Evolutionary conservation across 108 stramenopile genomes (phyloP), one percentile per base, ranked within the genome.

Genomic region (Chaetoceros tenuissimus): DNA sequence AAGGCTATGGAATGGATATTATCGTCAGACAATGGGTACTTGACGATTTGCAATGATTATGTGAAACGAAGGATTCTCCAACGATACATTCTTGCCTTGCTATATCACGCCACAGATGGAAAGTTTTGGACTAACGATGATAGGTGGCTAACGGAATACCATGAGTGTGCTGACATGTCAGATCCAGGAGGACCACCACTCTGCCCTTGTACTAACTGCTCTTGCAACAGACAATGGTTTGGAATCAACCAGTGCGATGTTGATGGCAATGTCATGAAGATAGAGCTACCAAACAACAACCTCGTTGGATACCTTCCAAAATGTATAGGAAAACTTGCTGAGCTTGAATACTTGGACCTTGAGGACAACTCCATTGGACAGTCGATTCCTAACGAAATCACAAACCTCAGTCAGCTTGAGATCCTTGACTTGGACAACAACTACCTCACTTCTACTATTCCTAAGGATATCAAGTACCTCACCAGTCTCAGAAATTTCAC

Each of bases 371-470:
- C 13, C n/a, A 21, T 55, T 22, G 3, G 20, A 2, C 31, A 31
- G 3, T 2, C 31, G 2, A 3, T 55, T n/a, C 55, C 55, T 3
- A 34, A 29, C 8, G 53, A 54, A 29, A 26, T 54, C 13, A 8
- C 10, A 8, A 13, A 7, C 5, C 53, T 54, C 13, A 29, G 5
- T 8, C 8, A 13, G 10, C 53, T 54, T 18, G 27, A 29, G 19
- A 29, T 7, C 53, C 10, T 54, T 54, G 53, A 54, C 19, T 28
- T 54, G 21, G 53, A 54, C 22, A 29, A 8, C 22, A 54, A 54
- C 60, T 24, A 45, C 25, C 68, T 83, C 48, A 31, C 66, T 20
- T 82, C 82, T 20, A 43, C 72, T 1, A 28, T 89, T 22, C 88
- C 88, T n/a, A 7, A 43, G 0, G 64, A 69, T 20, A 72, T 89